A percentile compares a stretch with the other conserved stretches of the same genome.
Conservation (phyloP, 345 rosid genomes). For the Kernera saxatilis region DNA sequence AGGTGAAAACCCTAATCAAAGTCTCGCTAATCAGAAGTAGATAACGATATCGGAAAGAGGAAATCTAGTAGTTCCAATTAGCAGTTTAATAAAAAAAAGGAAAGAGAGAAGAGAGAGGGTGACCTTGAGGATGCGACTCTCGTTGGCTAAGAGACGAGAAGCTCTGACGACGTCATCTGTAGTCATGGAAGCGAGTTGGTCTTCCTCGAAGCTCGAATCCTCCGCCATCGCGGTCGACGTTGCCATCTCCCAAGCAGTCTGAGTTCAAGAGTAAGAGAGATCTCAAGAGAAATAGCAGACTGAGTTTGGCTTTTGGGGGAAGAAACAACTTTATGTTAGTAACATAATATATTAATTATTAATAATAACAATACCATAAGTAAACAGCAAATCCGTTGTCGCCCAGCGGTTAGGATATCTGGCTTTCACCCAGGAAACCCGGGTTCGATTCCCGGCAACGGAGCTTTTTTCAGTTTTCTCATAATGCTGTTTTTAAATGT, state of each 20-base stretch:
- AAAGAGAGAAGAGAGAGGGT: background rate
- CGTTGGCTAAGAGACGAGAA: constrained; percentile 69
- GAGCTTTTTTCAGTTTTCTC: constrained; percentile 21
- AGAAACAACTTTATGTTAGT: background rate
- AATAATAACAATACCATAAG: too few relatives aligned
- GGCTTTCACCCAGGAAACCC: constrained; percentile 99
- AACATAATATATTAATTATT: too few relatives aligned
- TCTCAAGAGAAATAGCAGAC: background rate
- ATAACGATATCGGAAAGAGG: background rate
- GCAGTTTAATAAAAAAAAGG: background rate
- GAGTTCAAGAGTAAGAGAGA: background rate
- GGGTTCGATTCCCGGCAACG: constrained; percentile 97
- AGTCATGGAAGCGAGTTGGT: constrained; percentile 61
- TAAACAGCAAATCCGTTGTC: constrained; percentile 51
- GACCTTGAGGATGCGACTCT: constrained; percentile 71
- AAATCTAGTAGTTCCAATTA: background rate
- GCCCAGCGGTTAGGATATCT: constrained; percentile 98
- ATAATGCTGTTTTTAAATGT: background rate
- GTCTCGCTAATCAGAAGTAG: background rate
- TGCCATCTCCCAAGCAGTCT: background rate
- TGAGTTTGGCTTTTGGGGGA: background rate
- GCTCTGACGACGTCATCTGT: constrained; percentile 65
- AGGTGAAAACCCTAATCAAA: background rate
- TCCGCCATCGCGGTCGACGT: constrained; percentile 44
- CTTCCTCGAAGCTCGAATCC: constrained; percentile 68